Evolutionary conservation across 2,329 filamentous ascomycete species (phyloP).

Genomic region (Cephalotrichum gorgonifer): DNA sequence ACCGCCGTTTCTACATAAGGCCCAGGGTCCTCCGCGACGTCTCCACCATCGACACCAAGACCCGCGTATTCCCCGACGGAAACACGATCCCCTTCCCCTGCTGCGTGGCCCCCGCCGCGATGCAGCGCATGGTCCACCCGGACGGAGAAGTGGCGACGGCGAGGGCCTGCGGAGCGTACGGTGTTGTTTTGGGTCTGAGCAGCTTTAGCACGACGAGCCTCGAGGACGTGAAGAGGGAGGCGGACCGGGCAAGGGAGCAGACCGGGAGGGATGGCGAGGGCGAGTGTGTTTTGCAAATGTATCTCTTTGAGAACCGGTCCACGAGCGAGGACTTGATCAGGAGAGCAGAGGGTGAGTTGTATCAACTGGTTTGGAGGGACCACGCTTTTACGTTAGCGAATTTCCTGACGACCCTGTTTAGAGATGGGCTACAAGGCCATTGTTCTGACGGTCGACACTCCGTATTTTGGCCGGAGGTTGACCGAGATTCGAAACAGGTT

Average conservation of each 20-base stretch:
- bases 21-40: constrained; percentile 19
- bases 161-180: constrained; percentile 22
- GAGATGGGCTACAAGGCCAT: constrained; percentile 15
- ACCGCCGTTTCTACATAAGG: constrained; percentile 35
- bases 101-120: constrained; percentile 43
- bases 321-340: constrained; percentile 12
- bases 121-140: constrained; percentile 41
- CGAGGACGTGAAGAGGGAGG: constrained; percentile 12
- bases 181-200: constrained; percentile 11
- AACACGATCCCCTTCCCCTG: constrained; percentile 32
- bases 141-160: constrained; percentile 41
- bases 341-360: constrained; percentile 4
- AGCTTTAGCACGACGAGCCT: constrained; percentile 14
- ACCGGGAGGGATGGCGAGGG: neutral
- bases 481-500: constrained; percentile 15
- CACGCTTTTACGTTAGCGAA: neutral
- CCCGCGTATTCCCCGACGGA: constrained; percentile 12
- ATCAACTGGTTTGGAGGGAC: neutral
- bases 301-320: constrained; percentile 12
- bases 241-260: neutral
- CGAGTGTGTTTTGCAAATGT: constrained; percentile 14
- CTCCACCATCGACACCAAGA: constrained; percentile 11
- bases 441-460: constrained; percentile 16
- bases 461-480: constrained; percentile 12
- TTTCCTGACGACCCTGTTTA: neutral